These are phyloP conservation scores for Nakazawaea ambrosiae DNA, from an alignment of 805 yeast genomes.

Conservation along the genomic window DNA sequence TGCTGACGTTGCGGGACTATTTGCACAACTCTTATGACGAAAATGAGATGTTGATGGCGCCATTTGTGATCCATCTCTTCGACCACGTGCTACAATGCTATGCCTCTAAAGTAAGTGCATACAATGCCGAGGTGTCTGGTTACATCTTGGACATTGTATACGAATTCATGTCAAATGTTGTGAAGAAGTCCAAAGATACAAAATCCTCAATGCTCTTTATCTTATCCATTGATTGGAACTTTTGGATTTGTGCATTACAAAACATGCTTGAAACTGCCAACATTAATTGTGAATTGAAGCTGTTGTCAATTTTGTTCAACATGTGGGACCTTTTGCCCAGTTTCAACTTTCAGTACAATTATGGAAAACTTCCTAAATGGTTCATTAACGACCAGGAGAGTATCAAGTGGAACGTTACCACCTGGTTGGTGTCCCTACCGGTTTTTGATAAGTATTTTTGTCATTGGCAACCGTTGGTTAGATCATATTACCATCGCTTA, in stretches of 20 bases:
- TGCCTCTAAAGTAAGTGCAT: conserved; percentile 29
- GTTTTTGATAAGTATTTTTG: conserved; percentile 55
- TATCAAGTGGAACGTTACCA: conserved; percentile 39
- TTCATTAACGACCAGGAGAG: conserved; percentile 29
- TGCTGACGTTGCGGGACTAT: conserved; percentile 29
- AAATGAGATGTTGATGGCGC: conserved; percentile 18
- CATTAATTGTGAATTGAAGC: conserved; percentile 54
- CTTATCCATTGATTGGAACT: conserved; percentile 57
- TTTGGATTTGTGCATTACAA: conserved; percentile 60
- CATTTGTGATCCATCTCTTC: conserved; percentile 17
- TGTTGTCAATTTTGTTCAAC: conserved; percentile 61
- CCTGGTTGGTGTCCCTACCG: conserved; percentile 44
- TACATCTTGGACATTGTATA: conserved; percentile 31
- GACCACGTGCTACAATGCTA: conserved; percentile 29
- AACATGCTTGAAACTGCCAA: conserved; percentile 59
- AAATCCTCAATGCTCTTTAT: conserved; percentile 14
- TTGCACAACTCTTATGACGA: conserved; percentile 22
- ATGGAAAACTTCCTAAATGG: conserved; percentile 28
- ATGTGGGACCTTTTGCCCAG: conserved; percentile 64
- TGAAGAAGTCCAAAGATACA: conserved; percentile 2
- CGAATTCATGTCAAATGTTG: conserved; percentile 22
- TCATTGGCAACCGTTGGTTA: conserved; percentile 75
- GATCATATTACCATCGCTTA: conserved; percentile 62
- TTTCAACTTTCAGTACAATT: conserved; percentile 2
- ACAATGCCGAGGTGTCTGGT: conserved; percentile 32